phyloP scores from a whole-genome alignment of 805 yeast species.

The Barnettozyma californica region DNA sequence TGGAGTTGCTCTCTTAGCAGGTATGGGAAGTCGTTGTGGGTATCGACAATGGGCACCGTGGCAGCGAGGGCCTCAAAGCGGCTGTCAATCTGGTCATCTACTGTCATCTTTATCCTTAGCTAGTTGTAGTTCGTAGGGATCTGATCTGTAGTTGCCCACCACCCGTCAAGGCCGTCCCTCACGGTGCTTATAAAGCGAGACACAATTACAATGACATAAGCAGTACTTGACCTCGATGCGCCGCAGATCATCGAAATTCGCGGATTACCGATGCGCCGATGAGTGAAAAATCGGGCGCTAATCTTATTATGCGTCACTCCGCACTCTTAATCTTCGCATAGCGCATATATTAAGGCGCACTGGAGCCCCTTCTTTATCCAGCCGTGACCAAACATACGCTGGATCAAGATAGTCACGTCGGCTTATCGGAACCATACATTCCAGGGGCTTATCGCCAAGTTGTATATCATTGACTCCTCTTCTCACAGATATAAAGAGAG shows the following conservation, averaged over 20 bases:
- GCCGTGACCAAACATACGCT: not conserved
- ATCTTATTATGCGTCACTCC: not conserved
- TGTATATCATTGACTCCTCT: no score
- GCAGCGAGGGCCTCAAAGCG: constrained; percentile 15
- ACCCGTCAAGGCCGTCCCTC: not conserved
- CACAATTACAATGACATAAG: not conserved
- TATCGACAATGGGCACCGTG: constrained; percentile 38
- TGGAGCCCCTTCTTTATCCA: not conserved
- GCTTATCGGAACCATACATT: not conserved
- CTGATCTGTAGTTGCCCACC: not conserved
- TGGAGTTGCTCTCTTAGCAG: constrained; percentile 40
- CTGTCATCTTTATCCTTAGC: constrained; percentile 1
- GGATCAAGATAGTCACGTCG: not conserved
- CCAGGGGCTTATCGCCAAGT: not conserved
- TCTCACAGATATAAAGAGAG: not conserved
- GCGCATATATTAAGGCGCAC: not conserved
- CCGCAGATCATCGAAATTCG: not conserved
- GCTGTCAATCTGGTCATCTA: constrained; percentile 9
- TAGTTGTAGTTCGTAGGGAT: not conserved
- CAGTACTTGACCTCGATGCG: not conserved
- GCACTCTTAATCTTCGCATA: not conserved
- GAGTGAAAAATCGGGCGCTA: not conserved
- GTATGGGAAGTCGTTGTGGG: constrained; percentile 50
- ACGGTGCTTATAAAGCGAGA: not conserved
- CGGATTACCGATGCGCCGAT: not conserved